Evolutionary conservation across 306 rosid genomes (phyloP).

Genomic region (Dryas octopetala): DNA sequence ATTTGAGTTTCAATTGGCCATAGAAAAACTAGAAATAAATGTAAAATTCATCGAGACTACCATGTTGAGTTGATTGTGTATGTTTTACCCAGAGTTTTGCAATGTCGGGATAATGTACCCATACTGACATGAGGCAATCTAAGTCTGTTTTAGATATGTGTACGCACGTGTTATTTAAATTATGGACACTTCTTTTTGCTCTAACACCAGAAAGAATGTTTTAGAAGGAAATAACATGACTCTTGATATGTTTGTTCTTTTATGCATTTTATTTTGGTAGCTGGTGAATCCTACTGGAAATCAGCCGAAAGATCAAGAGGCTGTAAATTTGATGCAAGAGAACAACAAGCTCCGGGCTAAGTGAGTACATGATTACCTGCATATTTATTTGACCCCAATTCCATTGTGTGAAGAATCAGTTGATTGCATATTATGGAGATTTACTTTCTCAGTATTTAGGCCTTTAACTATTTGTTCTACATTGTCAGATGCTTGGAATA

Average conservation of each 20-base stretch:
- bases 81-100: neutral
- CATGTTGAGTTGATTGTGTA: neutral
- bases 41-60: neutral
- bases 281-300: conserved; percentile 18
- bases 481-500: conserved; percentile 61
- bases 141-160: neutral
- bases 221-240: neutral
- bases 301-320: conserved; percentile 43
- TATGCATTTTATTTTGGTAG: conserved; percentile 33
- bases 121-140: neutral
- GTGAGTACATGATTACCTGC: conserved; percentile 47
- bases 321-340: conserved; percentile 46
- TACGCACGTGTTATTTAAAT: neutral
- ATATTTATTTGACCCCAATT: neutral
- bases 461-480: neutral
- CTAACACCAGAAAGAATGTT: neutral
- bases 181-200: neutral
- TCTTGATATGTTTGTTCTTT: neutral
- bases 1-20: neutral
- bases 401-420: neutral
- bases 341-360: conserved; percentile 53
- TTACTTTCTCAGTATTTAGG: neutral
- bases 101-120: neutral
- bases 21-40: neutral
- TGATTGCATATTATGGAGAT: neutral